Conservation (phyloP, 768 basidiomycete genomes). For the Lentinula edodes region DNA sequence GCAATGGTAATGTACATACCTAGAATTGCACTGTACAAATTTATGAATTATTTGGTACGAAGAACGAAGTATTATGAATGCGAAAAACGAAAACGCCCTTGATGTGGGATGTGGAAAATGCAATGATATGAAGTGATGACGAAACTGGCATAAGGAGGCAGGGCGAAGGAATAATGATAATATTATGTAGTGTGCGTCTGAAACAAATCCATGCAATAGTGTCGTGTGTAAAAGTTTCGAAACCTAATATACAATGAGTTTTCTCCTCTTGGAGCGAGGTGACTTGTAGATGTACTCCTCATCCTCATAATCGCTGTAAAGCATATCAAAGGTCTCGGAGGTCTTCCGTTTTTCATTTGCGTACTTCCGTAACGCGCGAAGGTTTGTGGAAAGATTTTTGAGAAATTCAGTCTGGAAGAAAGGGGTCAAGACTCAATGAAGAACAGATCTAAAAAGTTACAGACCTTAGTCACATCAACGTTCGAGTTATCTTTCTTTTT, state of each 20-base stretch:
- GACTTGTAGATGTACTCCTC: slow-evolving; percentile 2
- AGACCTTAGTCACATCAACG: slow-evolving; percentile 55
- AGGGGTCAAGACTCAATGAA: neutral
- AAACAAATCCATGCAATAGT: neutral
- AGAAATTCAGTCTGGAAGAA: slow-evolving; percentile 58
- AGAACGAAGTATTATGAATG: neutral
- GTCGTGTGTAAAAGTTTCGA: neutral
- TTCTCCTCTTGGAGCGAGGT: slow-evolving; percentile 4
- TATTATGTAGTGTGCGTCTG: neutral
- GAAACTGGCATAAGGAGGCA: neutral
- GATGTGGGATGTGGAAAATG: neutral
- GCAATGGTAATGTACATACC: neutral
- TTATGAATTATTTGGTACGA: neutral
- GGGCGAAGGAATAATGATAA: neutral
- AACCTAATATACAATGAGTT: neutral
- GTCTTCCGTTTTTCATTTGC: slow-evolving; percentile 45
- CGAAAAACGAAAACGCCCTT: neutral
- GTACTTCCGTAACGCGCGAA: slow-evolving; percentile 56
- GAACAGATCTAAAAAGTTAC: slow-evolving; percentile 7
- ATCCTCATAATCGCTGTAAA: neutral
- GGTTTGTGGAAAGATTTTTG: slow-evolving; percentile 50
- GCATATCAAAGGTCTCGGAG: slow-evolving; percentile 8
- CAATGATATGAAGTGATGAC: neutral
- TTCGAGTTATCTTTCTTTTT: slow-evolving; percentile 38
- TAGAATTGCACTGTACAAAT: neutral